These are phyloP conservation scores for Xylaria sp. DNA, from an alignment of 2,329 filamentous ascomycete genomes.

Conservation along the genomic window DNA sequence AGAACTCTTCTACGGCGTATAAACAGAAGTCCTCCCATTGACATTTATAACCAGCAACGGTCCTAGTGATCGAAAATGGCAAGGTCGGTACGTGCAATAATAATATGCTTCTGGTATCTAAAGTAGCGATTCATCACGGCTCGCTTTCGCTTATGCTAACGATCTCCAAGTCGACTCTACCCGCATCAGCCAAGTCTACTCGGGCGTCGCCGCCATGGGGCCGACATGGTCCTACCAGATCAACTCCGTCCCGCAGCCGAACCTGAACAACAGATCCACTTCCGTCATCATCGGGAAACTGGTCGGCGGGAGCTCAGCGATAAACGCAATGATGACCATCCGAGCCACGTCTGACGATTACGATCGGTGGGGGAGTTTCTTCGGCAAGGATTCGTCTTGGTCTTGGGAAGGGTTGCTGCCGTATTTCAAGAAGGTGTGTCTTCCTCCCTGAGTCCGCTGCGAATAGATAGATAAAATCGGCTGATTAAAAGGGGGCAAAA, in stretches of 20 bases:
- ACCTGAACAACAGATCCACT: slow-evolving; percentile 33
- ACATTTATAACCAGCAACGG: slow-evolving; percentile 27
- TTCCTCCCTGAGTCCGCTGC: not conserved
- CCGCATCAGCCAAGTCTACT: slow-evolving; percentile 37
- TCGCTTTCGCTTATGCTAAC: too few species aligned
- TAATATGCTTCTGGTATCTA: too few species aligned
- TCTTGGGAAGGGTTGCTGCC: slow-evolving; percentile 42
- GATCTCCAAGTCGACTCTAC: slow-evolving; percentile 39
- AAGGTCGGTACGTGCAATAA: slow-evolving; percentile 27
- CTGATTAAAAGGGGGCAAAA: slow-evolving; percentile 6
- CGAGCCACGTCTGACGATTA: slow-evolving; percentile 41
- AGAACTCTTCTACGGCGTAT: slow-evolving; percentile 2
- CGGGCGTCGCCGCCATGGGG: slow-evolving; percentile 34
- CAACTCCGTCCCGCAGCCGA: slow-evolving; percentile 37
- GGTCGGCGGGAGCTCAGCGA: slow-evolving; percentile 39
- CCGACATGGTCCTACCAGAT: slow-evolving; percentile 36
- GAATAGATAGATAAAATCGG: not conserved
- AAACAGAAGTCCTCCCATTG: not conserved
- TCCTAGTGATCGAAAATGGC: slow-evolving; percentile 40
- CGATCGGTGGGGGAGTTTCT: slow-evolving; percentile 44
- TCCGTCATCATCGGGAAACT: slow-evolving; percentile 35
- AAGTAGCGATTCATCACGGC: too few species aligned
- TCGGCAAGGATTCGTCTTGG: slow-evolving; percentile 39
- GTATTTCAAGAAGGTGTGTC: slow-evolving; percentile 43
- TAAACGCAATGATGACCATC: slow-evolving; percentile 41